phyloP scores from a whole-genome alignment of 768 basidiomycete species.

The Mycena rebaudengoi region DNA sequence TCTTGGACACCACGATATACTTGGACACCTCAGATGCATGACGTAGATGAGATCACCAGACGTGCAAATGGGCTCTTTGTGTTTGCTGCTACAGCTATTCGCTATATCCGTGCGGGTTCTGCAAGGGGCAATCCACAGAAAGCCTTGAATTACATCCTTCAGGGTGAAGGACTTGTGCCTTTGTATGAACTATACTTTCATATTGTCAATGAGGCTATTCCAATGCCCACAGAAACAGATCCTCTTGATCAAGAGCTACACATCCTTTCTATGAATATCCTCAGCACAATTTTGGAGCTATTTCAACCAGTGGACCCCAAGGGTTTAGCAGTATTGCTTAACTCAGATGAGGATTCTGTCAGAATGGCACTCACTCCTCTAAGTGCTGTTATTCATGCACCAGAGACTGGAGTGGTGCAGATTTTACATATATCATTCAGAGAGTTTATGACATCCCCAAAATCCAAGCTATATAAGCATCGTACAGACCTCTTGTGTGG shows the following conservation, averaged over 20 bases:
- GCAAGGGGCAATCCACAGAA: neutral
- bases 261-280: neutral
- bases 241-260: neutral
- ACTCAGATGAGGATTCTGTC: neutral
- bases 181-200: neutral
- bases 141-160: neutral
- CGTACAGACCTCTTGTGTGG: constrained; percentile 2
- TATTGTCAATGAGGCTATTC: neutral
- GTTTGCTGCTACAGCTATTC: constrained; percentile 5
- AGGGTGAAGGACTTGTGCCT: neutral
- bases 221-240: neutral
- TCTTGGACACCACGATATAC: neutral
- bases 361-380: neutral
- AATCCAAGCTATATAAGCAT: neutral
- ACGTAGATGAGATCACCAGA: neutral
- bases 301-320: neutral
- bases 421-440: constrained; percentile 1
- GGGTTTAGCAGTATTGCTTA: neutral
- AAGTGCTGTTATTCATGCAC: neutral
- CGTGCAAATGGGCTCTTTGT: neutral
- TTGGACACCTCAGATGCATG: neutral
- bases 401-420: neutral
- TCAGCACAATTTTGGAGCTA: neutral
- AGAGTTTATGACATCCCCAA: constrained; percentile 1
- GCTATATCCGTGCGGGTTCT: neutral